Conservation (phyloP, 208 protist species). For the Acanthamoeba culbertsoni region DNA sequence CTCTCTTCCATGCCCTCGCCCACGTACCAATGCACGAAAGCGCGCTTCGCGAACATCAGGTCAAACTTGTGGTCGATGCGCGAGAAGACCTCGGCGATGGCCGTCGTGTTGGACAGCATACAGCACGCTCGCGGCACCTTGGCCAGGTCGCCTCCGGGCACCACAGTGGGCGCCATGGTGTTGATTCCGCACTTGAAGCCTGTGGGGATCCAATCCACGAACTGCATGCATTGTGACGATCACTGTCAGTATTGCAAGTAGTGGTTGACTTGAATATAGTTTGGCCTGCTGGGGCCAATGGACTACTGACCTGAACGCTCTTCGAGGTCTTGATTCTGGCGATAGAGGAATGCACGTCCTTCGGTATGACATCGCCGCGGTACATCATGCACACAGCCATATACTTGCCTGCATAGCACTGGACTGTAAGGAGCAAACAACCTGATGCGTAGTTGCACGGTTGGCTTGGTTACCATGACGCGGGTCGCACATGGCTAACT, state of each 20-base stretch:
- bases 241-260: too few species aligned
- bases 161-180: constrained; percentile 92
- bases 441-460: too few species aligned
- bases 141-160: constrained; percentile 94
- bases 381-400: constrained; percentile 97
- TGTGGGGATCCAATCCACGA: constrained; percentile 95
- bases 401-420: constrained; percentile 77
- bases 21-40: constrained; percentile 96
- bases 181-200: constrained; percentile 98
- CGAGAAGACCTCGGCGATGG: constrained; percentile 92
- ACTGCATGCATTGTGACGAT: constrained; percentile 38
- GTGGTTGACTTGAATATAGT: background rate
- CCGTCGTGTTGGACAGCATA: constrained; percentile 94
- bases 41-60: constrained; percentile 92
- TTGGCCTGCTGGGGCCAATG: background rate
- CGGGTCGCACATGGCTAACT: constrained; percentile 95
- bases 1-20: constrained; percentile 97
- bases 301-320: constrained; percentile 83
- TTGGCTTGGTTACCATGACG: constrained; percentile 87
- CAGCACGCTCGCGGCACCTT: constrained; percentile 93
- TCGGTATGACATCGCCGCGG: constrained; percentile 95
- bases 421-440: too few species aligned
- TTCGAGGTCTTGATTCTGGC: constrained; percentile 94
- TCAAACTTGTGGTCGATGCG: constrained; percentile 92
- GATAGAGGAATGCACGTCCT: constrained; percentile 93